Evolutionary conservation across 2,329 filamentous ascomycete genomes (phyloP), one percentile per base, ranked within the genome.

Genomic region (Ceratocystis cacaofunesta): DNA sequence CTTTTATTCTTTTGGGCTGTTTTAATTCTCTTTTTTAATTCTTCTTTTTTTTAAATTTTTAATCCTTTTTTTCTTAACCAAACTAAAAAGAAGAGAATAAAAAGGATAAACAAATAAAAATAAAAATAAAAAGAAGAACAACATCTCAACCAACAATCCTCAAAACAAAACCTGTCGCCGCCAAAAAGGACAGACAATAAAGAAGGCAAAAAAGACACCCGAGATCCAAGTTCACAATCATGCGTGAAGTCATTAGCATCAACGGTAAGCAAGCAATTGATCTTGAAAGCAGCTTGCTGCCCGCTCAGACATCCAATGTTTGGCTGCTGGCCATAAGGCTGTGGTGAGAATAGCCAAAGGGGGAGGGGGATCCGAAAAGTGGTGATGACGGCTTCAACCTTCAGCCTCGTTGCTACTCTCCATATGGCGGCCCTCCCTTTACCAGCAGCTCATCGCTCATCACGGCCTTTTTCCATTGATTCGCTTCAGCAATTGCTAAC

Each of bases 241-340:
- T 97, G 92, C 92, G 92, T 89, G 92, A 97, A 86, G 91, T 97
- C 78, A 96, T 97, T 79, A 92, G 88, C 82, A 89, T 97, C 85
- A 96, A 96, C 85, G 92, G 92, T 96, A 85, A 75, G 88, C 74
- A 41, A 41, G 36, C 36, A 41, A 41, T 41, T 41, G 36, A 12
- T 41, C 36, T 41, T 15, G 10, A 15, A 12, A 12, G 3, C 36
- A 4, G 10, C 36, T 41, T 41, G 10, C 36, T 41, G 10, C 3
- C 32, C 32, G 32, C 10, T 3, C 32, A 10, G 2, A 10, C 10
- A 10, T 36, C 8, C 32, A 36, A 8, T 8, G 32, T 36, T 36
- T 36, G 32, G 32, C 36, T 41, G 36, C 10, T 41, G 32, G 36
- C 10, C 10, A 41, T 4, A 41, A 41, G 36, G 36, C 36, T 41